A percentile compares a stretch with the other conserved stretches of the same genome.
These are phyloP conservation scores for Podaxis sp. DNA, from an alignment of 768 basidiomycete species.

Conservation along the genomic window DNA sequence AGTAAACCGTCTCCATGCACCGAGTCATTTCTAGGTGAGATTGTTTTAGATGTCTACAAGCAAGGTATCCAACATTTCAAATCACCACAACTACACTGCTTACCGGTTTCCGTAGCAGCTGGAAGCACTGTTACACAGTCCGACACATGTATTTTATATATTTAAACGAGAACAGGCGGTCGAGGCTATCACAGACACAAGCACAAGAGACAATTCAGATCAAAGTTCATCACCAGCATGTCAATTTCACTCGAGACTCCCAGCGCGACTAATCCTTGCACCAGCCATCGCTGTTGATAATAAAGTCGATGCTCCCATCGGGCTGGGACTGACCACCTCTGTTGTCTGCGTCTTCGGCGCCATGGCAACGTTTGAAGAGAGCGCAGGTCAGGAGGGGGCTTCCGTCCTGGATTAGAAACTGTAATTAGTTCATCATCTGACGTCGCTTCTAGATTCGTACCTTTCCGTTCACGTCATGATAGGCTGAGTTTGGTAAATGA, in stretches of 20 bases:
- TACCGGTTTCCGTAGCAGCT: too few relatives aligned
- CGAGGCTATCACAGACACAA: too few relatives aligned
- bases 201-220: too few relatives aligned
- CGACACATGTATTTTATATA: too few relatives aligned
- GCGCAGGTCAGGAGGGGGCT: constrained; percentile 45
- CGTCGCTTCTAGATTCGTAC: constrained; percentile 17
- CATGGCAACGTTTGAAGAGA: constrained; percentile 39
- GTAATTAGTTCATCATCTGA: constrained; percentile 1
- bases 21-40: too few relatives aligned
- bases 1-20: too few relatives aligned
- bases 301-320: constrained; percentile 40
- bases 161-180: too few relatives aligned
- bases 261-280: constrained; percentile 30
- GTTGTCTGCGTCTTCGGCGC: constrained; percentile 36
- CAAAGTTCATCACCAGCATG: too few relatives aligned
- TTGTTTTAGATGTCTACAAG: too few relatives aligned
- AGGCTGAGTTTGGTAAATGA: constrained; percentile 27
- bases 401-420: constrained; percentile 29
- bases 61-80: too few relatives aligned
- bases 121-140: too few relatives aligned
- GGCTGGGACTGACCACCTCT: constrained; percentile 43
- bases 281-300: constrained; percentile 41
- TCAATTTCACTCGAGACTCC: neutral
- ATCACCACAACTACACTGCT: too few relatives aligned
- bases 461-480: constrained; percentile 49